Evolutionary conservation across 2,329 filamentous ascomycete species (phyloP), one percentile per base, ranked within the genome.

Genomic region (Nothophaeocryptopus gaeumannii): DNA sequence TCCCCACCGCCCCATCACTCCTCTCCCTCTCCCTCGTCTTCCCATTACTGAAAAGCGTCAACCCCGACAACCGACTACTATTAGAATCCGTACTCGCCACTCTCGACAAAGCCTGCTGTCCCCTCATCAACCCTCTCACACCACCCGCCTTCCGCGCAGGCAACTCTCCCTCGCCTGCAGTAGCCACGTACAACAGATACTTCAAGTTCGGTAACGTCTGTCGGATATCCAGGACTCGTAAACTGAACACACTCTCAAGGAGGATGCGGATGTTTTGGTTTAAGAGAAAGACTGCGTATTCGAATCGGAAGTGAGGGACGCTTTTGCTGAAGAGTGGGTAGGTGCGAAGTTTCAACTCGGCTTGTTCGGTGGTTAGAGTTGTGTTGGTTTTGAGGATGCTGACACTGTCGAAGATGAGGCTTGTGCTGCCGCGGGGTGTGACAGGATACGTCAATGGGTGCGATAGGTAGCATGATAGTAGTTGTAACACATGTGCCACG

Each of bases 261-360:
- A 86, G 66, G 40, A 84, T 76, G 60, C 97, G 91, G 48, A 99
- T 91, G 64, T 97, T 77, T 71, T 97, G 96, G 73, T 97, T 97
- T 11, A 99, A 78, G n/a, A 97, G 74, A 63, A 97, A 99, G 66
- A 96, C 93, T 9, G 79, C 93, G 67, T 97, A 99, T 62, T 97
- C 92, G 69, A 97, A 97, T 2, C 92, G 84, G 73, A 92, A 97
- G 39, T 90, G 83, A 5, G 66, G 65, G 0, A 89, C 82, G 64
- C 80, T 78, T 52, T 75, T 76, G 73, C 87, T 70, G 69, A 91
- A 91, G 0, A 99, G 78, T 0, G 93, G 93, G 62, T 95, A 99
- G 31, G 47, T 80, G 66, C 58, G 74, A 10, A 63, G 47, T 13
- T 52, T 54, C 1, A 44, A 49, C 32, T 63, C 62, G 41, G 59